Evolutionary conservation across 2,329 filamentous ascomycete species (phyloP).

Genomic region (Colletotrichum lupini): DNA sequence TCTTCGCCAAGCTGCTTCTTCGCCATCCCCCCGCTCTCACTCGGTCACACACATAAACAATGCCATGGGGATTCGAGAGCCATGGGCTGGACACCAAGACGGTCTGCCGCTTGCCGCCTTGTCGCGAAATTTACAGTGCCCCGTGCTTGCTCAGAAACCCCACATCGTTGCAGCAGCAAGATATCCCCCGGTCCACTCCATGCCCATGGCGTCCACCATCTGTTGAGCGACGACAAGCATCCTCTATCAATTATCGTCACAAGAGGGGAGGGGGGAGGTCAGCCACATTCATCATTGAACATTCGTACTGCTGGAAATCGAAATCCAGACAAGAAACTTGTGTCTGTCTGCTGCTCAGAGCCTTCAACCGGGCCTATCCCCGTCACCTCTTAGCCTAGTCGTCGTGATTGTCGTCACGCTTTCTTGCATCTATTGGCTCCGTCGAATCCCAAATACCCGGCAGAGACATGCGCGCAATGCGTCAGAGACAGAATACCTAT

Average conservation of each 20-base stretch:
- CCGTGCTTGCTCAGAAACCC: constrained; percentile 24
- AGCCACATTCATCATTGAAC: constrained; percentile 13
- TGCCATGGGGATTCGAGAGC: not conserved
- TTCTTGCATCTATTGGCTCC: constrained; percentile 8
- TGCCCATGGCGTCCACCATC: constrained; percentile 9
- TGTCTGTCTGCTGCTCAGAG: constrained; percentile 16
- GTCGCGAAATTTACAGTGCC: constrained; percentile 20
- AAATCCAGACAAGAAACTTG: not conserved
- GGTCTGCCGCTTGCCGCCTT: constrained; percentile 7
- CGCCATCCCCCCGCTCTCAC: not conserved
- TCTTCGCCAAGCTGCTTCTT: not conserved
- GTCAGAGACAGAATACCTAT: not conserved
- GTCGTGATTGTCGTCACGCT: not conserved
- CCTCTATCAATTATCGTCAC: constrained; percentile 6
- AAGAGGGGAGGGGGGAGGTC: constrained; percentile 1
- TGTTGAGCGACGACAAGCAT: not conserved
- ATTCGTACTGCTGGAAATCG: not conserved
- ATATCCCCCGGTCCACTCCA: constrained; percentile 10
- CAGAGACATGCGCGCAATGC: constrained; percentile 13
- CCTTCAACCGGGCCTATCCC: not conserved
- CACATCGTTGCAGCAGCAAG: constrained; percentile 22
- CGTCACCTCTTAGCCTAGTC: not conserved
- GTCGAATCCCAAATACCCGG: not conserved
- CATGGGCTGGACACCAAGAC: constrained; percentile 13
- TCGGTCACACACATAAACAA: not conserved